Conservation (phyloP, 352 stramenopile species). For the Pythium rishiriense region DNA sequence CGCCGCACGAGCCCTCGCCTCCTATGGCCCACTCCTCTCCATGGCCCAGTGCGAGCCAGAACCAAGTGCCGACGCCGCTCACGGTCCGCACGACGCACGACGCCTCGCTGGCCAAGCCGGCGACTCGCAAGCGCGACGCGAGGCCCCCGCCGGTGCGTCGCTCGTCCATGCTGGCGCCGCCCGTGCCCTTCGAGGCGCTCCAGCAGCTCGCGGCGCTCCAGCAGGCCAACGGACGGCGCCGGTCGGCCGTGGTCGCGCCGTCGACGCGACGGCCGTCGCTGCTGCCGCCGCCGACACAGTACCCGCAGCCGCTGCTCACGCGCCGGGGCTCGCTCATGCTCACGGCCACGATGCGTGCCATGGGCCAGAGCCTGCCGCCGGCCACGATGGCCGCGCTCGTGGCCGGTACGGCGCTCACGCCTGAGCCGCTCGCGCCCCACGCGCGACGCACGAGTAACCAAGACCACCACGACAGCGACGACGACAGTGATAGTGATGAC, state of each 20-base stretch:
- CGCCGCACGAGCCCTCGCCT: background rate
- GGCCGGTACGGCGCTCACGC: background rate
- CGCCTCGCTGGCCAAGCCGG: background rate
- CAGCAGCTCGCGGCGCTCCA: background rate
- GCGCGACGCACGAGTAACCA: slow-evolving; percentile 22
- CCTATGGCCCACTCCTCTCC: too few species aligned
- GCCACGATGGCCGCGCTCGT: background rate
- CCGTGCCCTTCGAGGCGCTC: background rate
- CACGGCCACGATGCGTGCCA: slow-evolving; percentile 21
- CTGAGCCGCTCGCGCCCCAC: background rate
- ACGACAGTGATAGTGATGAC: background rate
- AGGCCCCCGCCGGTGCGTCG: background rate
- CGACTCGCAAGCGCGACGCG: background rate
- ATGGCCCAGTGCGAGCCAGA: slow-evolving; percentile 25
- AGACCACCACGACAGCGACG: slow-evolving; percentile 12
- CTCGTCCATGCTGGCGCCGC: background rate
- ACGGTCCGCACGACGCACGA: background rate
- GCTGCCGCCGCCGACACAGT: background rate
- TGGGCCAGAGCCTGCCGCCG: slow-evolving; percentile 11
- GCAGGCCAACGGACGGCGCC: background rate
- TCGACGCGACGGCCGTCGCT: background rate
- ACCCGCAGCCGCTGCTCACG: slow-evolving; percentile 5
- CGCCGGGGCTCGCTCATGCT: slow-evolving; percentile 25
- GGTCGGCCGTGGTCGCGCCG: background rate
- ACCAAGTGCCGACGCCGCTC: slow-evolving; percentile 12